phyloP scores from a whole-genome alignment of 768 basidiomycete species.

The Amanita fuliginea region DNA sequence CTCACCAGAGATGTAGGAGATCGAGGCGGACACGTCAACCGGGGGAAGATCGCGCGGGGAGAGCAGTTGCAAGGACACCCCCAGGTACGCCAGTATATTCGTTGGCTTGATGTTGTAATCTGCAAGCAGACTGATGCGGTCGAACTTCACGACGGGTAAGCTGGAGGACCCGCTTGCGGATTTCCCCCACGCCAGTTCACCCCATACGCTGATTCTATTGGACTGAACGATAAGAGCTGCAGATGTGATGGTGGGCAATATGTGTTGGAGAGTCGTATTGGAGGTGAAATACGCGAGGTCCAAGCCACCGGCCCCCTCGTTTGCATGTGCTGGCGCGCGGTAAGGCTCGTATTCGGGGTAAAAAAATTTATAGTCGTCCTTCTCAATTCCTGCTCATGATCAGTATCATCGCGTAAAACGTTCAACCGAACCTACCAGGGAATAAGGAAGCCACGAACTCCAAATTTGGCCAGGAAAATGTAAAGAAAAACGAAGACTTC shows the following conservation, averaged over 20 bases:
- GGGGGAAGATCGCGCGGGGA: too few relatives aligned
- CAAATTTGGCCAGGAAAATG: background rate
- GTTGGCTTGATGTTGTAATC: background rate
- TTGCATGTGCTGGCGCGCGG: background rate
- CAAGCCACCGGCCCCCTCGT: background rate
- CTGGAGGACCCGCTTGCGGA: background rate
- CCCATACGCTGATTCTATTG: background rate
- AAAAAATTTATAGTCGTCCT: background rate
- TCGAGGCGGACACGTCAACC: background rate
- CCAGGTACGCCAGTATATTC: background rate
- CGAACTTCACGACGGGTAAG: background rate
- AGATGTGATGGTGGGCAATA: background rate
- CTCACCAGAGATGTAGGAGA: background rate
- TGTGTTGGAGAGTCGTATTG: background rate
- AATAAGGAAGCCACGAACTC: background rate
- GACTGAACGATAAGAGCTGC: background rate
- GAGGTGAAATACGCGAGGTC: background rate
- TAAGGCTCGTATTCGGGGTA: background rate
- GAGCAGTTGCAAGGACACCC: background rate
- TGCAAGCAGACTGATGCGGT: background rate
- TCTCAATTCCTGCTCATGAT: background rate
- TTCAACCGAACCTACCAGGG: background rate
- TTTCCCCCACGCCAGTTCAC: background rate
- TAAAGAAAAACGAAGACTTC: background rate
- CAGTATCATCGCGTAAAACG: background rate